Base-by-base conservation (phyloP, 352 stramenopile species). In the Phytopythium aichiense region DNA sequence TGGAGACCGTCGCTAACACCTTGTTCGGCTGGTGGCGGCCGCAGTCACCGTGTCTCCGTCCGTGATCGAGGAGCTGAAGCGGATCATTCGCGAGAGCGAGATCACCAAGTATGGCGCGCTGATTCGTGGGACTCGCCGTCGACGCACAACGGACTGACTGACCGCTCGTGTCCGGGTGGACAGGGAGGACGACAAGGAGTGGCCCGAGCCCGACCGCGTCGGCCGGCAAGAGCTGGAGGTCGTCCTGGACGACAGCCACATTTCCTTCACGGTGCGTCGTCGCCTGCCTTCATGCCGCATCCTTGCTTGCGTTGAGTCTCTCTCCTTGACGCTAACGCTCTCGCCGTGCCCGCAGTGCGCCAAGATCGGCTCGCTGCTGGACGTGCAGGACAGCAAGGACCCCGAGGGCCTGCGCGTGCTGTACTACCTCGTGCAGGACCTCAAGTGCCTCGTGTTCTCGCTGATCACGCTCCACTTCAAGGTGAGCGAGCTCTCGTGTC, bases 401-500 rank as follows among this genome's bases (percentile, higher is more conserved):
- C 96, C 96, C 0, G 91, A 98, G 59, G 95, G 96, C 28, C 78
- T 99, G 23, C 76, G 86, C 22, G 84, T 92, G 54, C 96, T 99
- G 59, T 99, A 99, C 76, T 99, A 98, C 76, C 78, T 99, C 33
- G 91, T 98, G 28, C 95, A 99, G 73, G 97, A 99, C 73, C 78
- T 99, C 53, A 98, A 98, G 69, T 98, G 93, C 66, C 71, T 99
- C 28, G 89, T 99, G 18, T 97, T 99, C 61, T 98, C 89, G 40
- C 84, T 99, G 52, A 98, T 99, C 68, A 94, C 84, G 18, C 71
- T 98, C 33, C 96, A 99, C 81, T 99, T 99, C 77, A 99, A 95
- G 83, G 87, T 94, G 64, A 3, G 9, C 35, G 8, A 3, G 2
- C 35, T 40, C 53, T 58, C 20, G 8, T 22, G 35, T n/a, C 2